Evolutionary conservation across 345 rosid genomes (phyloP), one percentile per base, ranked within the genome.

Genomic region (Kernera saxatilis): DNA sequence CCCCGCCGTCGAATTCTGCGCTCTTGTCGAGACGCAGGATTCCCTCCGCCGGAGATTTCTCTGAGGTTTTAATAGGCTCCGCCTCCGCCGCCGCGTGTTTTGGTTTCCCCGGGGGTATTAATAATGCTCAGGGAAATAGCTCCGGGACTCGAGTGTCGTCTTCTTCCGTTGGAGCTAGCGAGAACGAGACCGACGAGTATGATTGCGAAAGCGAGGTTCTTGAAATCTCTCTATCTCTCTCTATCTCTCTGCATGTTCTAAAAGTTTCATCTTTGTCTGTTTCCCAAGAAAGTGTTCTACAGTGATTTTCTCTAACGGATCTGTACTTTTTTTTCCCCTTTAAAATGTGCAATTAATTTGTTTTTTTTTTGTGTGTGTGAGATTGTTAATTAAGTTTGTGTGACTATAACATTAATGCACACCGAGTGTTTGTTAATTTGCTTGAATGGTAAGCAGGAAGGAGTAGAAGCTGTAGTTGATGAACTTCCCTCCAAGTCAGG

Each of bases 121-220:
- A 15, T 41, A 43, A 54, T 39, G 83, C 18, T 62, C 74, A 46
- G 3, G 78, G 74, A 32, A 45, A 64, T 23, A 59, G 76, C 62
- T 70, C 76, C 0, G 82, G 69, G 6, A 79, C 68, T 37, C 66
- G 78, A 29, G 63, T 77, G 35, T 73, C 88, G 41, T 85, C 86
- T 57, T 82, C 78, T 64, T 79, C 87, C 0, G 51, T 77, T 63
- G 97, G 85, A 33, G 81, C 68, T 53, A 79, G 87, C 27, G 93
- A 79, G 65, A 88, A 83, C 18, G 92, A 86, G 35, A 74, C 82
- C 14, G 90, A 88, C 46, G 94, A 85, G 69, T 83, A 83, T 60
- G 96, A 92, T 15, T 83, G 86, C 22, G 90, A 88, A 74, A 90
- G 95, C 80, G 98, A 88, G 96, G 98, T 88, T 6, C 65, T 82